Evolutionary conservation across 2,329 filamentous ascomycete genomes (phyloP), one percentile per base, ranked within the genome.

Genomic region (Leptographium galeiforme): DNA sequence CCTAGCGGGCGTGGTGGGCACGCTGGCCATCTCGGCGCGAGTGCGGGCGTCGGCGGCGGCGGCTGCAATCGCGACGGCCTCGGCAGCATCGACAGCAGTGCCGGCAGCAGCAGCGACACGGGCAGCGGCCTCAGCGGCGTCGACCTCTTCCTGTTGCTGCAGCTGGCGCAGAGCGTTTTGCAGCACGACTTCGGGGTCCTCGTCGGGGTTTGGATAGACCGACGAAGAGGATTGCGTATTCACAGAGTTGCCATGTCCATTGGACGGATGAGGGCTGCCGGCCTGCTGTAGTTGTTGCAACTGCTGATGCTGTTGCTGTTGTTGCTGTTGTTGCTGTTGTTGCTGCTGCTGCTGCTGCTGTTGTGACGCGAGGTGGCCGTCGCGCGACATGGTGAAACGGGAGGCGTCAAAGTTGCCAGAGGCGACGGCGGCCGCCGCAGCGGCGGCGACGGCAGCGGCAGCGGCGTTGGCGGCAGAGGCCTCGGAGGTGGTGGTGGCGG

Each of bases 161-260:
- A 81, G 69, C 57, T 77, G 75, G 43, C 75, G 73, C 48, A 82
- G 67, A 2, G 78, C 78, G 57, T 80, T 79, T 60, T 80, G 78
- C 4, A 82, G 66, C 16, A 77, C 76, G 6, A 78, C 68, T 50
- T 81, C 78, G 2, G 78, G 72, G 57, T 81, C 78, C 18, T 81
- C 76, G 11, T 74, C 70, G 51, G 64, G 53, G 60, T 72, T 53
- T 11, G 53, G 51, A 39, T 52, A 55, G 19, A 36, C 53, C 0
- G 55, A 48, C 14, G 40, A 18, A 10, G 33, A 72, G 59, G 75
- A 53, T 50, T 53, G 55, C 48, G 59, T 58, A 36, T 55, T 55
- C 25, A 25, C 25, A 25, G 25, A 25, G 25, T 25, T 25, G 25
- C 25, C 25, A 5, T 25, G 25, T 50, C 53, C 55, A 14, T 55